A percentile compares a stretch with the other conserved stretches of the same genome.
These are phyloP conservation scores for Xylaria sp. DNA, from an alignment of 2,329 filamentous ascomycete genomes.

Conservation along the genomic window DNA sequence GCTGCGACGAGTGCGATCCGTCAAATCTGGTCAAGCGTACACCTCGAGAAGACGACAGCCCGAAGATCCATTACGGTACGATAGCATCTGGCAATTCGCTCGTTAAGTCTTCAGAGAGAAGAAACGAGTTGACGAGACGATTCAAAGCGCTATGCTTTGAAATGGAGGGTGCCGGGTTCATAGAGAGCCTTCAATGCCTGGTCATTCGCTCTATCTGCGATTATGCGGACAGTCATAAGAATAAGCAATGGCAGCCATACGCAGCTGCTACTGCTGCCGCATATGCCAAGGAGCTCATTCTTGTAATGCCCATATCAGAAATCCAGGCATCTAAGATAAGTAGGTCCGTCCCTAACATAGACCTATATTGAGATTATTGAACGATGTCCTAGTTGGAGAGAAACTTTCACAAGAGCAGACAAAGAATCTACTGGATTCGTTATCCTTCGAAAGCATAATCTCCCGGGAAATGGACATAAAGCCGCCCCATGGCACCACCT, in stretches of 20 bases:
- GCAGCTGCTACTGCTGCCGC: conserved; percentile 24
- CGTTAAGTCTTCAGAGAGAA: conserved; percentile 23
- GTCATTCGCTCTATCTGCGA: conserved; percentile 30
- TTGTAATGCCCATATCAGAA: neutral
- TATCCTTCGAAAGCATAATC: conserved; percentile 39
- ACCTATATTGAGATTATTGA: neutral
- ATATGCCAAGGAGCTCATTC: conserved; percentile 9
- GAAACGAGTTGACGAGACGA: conserved; percentile 16
- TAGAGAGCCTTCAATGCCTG: conserved; percentile 27
- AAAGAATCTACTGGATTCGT: conserved; percentile 16
- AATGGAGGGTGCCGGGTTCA: conserved; percentile 32
- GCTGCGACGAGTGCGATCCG: conserved; percentile 16
- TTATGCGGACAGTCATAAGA: conserved; percentile 34
- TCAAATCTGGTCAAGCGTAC: neutral
- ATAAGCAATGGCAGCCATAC: conserved; percentile 28
- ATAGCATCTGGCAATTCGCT: conserved; percentile 38
- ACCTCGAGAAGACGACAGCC: conserved; percentile 1
- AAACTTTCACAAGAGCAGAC: neutral
- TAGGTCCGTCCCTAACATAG: neutral
- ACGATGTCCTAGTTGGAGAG: neutral
- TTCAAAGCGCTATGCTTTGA: conserved; percentile 35
- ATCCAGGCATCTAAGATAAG: neutral
- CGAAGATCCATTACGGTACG: conserved; percentile 32
- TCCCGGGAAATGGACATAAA: conserved; percentile 35
- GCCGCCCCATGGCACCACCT: conserved; percentile 37